These are phyloP conservation scores for Phytopythium litorale DNA, from an alignment of 352 stramenopile genomes.

Conservation along the genomic window DNA sequence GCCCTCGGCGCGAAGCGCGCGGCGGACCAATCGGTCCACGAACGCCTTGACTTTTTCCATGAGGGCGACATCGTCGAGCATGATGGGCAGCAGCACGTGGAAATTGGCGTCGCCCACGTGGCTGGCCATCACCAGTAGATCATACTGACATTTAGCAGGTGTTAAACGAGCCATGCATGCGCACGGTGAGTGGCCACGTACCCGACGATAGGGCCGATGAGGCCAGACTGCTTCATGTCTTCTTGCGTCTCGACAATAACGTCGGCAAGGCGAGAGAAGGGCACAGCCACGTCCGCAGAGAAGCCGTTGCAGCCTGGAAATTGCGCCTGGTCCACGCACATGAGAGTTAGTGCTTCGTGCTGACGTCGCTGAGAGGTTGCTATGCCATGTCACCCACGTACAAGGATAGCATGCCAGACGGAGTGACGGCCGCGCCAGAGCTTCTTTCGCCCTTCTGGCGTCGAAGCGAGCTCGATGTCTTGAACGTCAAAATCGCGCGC, in stretches of 20 bases:
- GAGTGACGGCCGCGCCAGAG: slow-evolving; percentile 75
- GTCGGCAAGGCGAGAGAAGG: slow-evolving; percentile 89
- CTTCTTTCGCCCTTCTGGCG: slow-evolving; percentile 58
- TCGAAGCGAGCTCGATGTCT: slow-evolving; percentile 67
- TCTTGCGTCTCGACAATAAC: slow-evolving; percentile 89
- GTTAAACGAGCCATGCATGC: too few relatives aligned
- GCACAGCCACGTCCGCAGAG: slow-evolving; percentile 95
- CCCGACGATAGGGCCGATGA: slow-evolving; percentile 91
- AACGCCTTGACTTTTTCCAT: slow-evolving; percentile 87
- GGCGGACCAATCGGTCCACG: slow-evolving; percentile 77
- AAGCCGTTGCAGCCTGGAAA: slow-evolving; percentile 72
- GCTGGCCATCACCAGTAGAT: slow-evolving; percentile 8
- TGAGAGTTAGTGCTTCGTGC: not conserved
- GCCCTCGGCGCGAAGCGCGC: slow-evolving; percentile 87
- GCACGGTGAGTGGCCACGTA: too few relatives aligned
- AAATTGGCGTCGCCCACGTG: slow-evolving; percentile 97
- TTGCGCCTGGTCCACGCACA: slow-evolving; percentile 28
- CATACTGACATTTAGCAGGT: not conserved
- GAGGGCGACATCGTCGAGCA: slow-evolving; percentile 77
- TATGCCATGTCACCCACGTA: slow-evolving; percentile 15
- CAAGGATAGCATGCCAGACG: slow-evolving; percentile 73
- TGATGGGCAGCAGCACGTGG: slow-evolving; percentile 95
- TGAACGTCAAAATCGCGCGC: slow-evolving; percentile 69
- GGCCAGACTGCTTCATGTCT: slow-evolving; percentile 76
- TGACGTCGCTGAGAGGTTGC: not conserved